phyloP scores from a whole-genome alignment of 78 protist species.

The Dictyostelium intermedium region DNA sequence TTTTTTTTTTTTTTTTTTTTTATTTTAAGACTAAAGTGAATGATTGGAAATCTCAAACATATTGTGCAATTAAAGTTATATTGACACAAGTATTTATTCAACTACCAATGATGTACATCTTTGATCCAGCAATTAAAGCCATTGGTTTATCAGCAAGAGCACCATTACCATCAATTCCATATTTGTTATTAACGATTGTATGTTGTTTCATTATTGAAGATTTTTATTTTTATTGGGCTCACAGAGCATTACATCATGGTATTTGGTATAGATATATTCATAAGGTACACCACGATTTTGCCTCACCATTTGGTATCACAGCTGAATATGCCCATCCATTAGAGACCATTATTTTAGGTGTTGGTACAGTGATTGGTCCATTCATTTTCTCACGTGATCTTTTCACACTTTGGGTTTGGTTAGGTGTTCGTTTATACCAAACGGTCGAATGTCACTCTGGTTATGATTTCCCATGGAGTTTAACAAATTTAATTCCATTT shows the following conservation, averaged over 20 bases:
- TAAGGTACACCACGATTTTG: constrained; percentile 79
- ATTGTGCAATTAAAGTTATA: constrained; percentile 51
- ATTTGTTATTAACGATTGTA: constrained; percentile 8
- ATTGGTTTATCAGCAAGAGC: constrained; percentile 59
- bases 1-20: background rate
- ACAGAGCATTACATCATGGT: constrained; percentile 77
- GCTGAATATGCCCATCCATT: constrained; percentile 85
- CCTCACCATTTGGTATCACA: constrained; percentile 78
- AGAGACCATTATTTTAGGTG: constrained; percentile 74
- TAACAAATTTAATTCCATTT: constrained; percentile 71
- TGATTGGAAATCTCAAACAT: constrained; percentile 23
- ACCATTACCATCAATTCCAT: constrained; percentile 65
- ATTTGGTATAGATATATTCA: constrained; percentile 75
- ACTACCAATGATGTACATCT: constrained; percentile 64
- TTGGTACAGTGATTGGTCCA: constrained; percentile 82
- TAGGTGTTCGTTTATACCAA: constrained; percentile 70
- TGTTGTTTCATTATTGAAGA: constrained; percentile 63
- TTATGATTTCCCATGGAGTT: constrained; percentile 79
- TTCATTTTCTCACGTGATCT: constrained; percentile 66
- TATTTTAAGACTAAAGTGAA: constrained; percentile 46
- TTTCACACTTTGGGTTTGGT: constrained; percentile 76
- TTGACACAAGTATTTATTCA: constrained; percentile 66
- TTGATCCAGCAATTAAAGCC: constrained; percentile 55
- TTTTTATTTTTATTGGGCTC: constrained; percentile 72
- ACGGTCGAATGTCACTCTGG: constrained; percentile 82